Evolutionary conservation across 2,329 filamentous ascomycete genomes (phyloP), one percentile per base, ranked within the genome.

Genomic region (Bisporella sp.): DNA sequence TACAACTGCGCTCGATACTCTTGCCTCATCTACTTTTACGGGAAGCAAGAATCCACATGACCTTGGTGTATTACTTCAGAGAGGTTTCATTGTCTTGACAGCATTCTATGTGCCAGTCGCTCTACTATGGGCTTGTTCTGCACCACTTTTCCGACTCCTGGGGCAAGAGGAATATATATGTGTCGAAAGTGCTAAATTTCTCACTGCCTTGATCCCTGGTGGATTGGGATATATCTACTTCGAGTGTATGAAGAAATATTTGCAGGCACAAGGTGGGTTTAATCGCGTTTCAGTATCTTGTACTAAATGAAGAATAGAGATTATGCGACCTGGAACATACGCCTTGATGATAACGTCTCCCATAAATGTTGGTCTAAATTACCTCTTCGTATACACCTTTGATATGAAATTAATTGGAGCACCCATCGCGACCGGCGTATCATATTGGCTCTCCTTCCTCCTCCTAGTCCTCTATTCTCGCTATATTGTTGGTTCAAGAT

Each of bases 221-320:
- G 89, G 89, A 0, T 68, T 95, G 37, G 89, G 89, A 0, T 95
- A 95, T 60, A 81, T 95, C 40, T 95, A 87, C 70, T 95, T 95
- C 53, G 89, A 95, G 68, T 76, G 81, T 5, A 81, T 90, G 63
- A 96, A 96, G 71, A 88, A 92, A 59, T 96, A 84, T 59, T 75
- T 95, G 1, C 90, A 96, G 68, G 90, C 90, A 0, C 90, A 96
- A 68, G 87, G 87, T 77, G 79, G 79, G 31, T n/a, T 28, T 28
- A 41, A 9, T 37, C 8, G 8, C 35, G 35, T 37, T n/a, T 8
- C 35, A 37, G 8, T n/a, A 37, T 9, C 35, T 21, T 21, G 21
- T 21, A 21, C 48, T 57, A 46, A 57, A 39, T 39, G 2, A n/a
- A 11, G 28, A 13, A 5, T 54, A 68, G 72, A 66, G 31, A 81